Conservation (phyloP, 2,329 filamentous ascomycete genomes). For the Fusarium torulosum region DNA sequence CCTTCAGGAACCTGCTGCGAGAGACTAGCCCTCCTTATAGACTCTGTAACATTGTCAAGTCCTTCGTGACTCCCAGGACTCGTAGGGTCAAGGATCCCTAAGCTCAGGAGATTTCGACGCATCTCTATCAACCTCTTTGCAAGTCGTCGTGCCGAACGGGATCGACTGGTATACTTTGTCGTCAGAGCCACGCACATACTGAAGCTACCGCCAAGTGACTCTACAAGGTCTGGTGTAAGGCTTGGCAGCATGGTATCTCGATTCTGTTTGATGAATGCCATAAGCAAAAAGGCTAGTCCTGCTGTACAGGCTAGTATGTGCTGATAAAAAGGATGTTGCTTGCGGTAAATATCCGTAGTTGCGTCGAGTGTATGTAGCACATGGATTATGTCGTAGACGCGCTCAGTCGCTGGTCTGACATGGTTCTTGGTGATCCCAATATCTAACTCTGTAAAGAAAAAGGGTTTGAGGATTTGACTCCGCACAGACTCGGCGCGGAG, state of each 20-base stretch:
- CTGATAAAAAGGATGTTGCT: slow-evolving; percentile 33
- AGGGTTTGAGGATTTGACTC: slow-evolving; percentile 25
- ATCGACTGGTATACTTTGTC: slow-evolving; percentile 21
- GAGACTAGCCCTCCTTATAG: slow-evolving; percentile 15
- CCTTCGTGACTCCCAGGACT: slow-evolving; percentile 22
- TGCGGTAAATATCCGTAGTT: slow-evolving; percentile 25
- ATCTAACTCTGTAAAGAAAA: slow-evolving; percentile 35
- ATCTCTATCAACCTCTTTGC: slow-evolving; percentile 27
- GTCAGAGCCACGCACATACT: slow-evolving; percentile 30
- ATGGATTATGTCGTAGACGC: slow-evolving; percentile 29
- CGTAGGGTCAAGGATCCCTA: slow-evolving; percentile 12
- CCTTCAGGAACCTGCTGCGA: not conserved
- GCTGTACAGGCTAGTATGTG: slow-evolving; percentile 30
- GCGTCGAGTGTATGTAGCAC: slow-evolving; percentile 22
- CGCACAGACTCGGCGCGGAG: slow-evolving; percentile 33
- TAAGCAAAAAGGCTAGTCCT: slow-evolving; percentile 23
- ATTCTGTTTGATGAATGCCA: slow-evolving; percentile 37
- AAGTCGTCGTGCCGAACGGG: slow-evolving; percentile 21
- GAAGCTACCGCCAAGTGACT: slow-evolving; percentile 26
- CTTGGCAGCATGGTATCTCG: slow-evolving; percentile 19
- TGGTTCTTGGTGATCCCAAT: slow-evolving; percentile 30
- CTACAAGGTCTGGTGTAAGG: slow-evolving; percentile 15
- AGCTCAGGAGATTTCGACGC: slow-evolving; percentile 16
- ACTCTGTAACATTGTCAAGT: slow-evolving; percentile 21
- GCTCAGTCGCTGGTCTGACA: slow-evolving; percentile 21